Evolutionary conservation across 2,329 filamentous ascomycete species (phyloP).

Genomic region (Neophaeococcomyces aloes): DNA sequence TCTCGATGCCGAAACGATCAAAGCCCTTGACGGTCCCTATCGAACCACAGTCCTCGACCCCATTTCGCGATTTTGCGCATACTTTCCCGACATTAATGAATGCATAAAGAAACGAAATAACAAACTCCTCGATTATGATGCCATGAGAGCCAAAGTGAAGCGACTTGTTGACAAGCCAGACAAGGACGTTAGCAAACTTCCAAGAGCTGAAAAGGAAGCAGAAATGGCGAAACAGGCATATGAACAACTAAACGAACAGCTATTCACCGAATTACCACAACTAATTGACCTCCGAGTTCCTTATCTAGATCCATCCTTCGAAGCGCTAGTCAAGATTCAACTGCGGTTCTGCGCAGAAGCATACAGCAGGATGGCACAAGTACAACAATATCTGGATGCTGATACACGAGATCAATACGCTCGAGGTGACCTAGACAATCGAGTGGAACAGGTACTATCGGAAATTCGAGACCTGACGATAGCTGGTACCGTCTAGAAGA

Average conservation of each 20-base stretch:
- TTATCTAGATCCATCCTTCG: conserved; percentile 92
- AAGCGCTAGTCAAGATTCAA: conserved; percentile 97
- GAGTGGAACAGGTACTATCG: conserved; percentile 90
- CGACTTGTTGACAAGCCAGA: conserved; percentile 95
- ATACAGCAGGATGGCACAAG: conserved; percentile 95
- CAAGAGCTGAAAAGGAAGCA: conserved; percentile 83
- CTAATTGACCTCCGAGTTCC: conserved; percentile 94
- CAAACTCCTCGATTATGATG: conserved; percentile 97
- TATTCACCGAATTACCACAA: conserved; percentile 85
- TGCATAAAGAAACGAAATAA: conserved; percentile 98
- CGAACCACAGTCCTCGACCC: conserved; percentile 89
- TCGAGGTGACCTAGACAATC: conserved; percentile 76
- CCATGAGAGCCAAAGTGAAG: conserved; percentile 91
- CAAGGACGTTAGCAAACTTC: conserved; percentile 94
- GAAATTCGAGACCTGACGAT: conserved; percentile 97
- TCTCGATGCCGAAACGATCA: conserved; percentile 95
- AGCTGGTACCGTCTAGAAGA: conserved; percentile 51
- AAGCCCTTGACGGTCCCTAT: conserved; percentile 79
- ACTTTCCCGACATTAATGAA: conserved; percentile 98
- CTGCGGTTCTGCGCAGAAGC: conserved; percentile 95
- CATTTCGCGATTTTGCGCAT: conserved; percentile 90
- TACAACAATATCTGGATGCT: conserved; percentile 94
- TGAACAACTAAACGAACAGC: conserved; percentile 93
- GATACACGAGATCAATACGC: conserved; percentile 95
- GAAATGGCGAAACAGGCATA: conserved; percentile 89